Base-by-base conservation (phyloP, 1,284 basidiomycete genomes). In the Leccinum fallax region DNA sequence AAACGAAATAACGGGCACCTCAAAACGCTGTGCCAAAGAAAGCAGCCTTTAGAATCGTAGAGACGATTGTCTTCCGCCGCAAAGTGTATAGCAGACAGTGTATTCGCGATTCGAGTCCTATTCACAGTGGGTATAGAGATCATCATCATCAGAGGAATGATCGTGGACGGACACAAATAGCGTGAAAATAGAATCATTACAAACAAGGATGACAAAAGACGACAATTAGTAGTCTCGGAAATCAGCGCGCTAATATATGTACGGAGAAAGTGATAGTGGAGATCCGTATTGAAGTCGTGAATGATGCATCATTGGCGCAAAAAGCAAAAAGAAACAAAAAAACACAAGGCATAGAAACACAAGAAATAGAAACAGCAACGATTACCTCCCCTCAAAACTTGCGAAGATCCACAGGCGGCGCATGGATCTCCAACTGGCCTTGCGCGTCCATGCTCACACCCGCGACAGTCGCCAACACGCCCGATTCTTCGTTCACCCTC, bases 391-490 rank as follows among this genome's bases (percentile, higher is more conserved):
- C 5, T 26, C 58, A 76, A 60, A 76, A 75, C 58, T 74, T 76
- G 51, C 59, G 66, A 58, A 73, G 58, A 58, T 79, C 82, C 40
- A 81, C 79, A 16, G 81, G 80, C 13, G 76, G 67, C 8, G 75
- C 76, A 21, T 62, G 69, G 30, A 89, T 77, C 62, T 86, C 81
- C 21, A 94, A 89, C 61, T 88, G 85, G 5, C 91, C 90, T 75
- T 85, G 84, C 64, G 76, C 83, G 71, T 89, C 79, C 82, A 95
- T 87, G 62, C 70, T 73, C 58, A 92, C 89, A 64, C 85, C 80
- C 60, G 76, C 69, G 46, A 77, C 78, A 34, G 85, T 85, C 21
- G 83, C 85, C 63, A 80, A 75, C 19, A 96, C 83, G 1, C 88
- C 90, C 9, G 76, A 77, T 54, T 81, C 81, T 61, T 71, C 70